A percentile compares a stretch with the other conserved stretches of the same genome.
These are phyloP conservation scores for Leccinum subgranulosum DNA, from an alignment of 768 basidiomycete genomes.

Conservation along the genomic window DNA sequence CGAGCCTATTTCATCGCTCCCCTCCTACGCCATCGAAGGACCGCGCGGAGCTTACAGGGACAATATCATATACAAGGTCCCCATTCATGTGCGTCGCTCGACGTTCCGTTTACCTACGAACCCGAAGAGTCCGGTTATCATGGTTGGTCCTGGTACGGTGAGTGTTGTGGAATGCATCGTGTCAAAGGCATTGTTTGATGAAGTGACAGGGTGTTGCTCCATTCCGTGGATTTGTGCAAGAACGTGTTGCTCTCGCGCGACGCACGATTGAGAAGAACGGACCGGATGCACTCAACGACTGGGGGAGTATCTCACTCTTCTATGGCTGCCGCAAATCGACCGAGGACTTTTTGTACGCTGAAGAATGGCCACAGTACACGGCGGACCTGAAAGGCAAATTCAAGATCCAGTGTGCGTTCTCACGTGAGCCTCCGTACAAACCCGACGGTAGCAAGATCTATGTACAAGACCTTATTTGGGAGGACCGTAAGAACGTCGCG, in stretches of 20 bases:
- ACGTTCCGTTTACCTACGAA: conserved; percentile 97
- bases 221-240: conserved; percentile 98
- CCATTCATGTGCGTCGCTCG: conserved; percentile 91
- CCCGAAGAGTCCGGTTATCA: conserved; percentile 97
- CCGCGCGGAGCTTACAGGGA: conserved; percentile 82
- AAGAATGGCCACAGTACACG: conserved; percentile 90
- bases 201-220: conserved; percentile 87
- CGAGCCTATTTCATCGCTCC: conserved; percentile 53
- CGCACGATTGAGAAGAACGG: conserved; percentile 96
- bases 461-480: conserved; percentile 96
- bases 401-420: conserved; percentile 85
- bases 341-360: conserved; percentile 91
- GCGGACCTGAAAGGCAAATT: conserved; percentile 92
- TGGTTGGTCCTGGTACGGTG: conserved; percentile 98
- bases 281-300: conserved; percentile 86
- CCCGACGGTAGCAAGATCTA: conserved; percentile 95
- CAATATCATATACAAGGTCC: conserved; percentile 74
- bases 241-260: conserved; percentile 93
- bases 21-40: conserved; percentile 84
- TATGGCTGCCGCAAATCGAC: conserved; percentile 90
- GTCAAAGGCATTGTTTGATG: conserved; percentile 3
- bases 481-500: conserved; percentile 77
- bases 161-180: conserved; percentile 31
- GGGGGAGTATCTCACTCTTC: conserved; percentile 93
- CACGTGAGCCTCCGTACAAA: conserved; percentile 81